Evolutionary conservation across 345 rosid species (phyloP).

Genomic region (Noccaea bulbosa): DNA sequence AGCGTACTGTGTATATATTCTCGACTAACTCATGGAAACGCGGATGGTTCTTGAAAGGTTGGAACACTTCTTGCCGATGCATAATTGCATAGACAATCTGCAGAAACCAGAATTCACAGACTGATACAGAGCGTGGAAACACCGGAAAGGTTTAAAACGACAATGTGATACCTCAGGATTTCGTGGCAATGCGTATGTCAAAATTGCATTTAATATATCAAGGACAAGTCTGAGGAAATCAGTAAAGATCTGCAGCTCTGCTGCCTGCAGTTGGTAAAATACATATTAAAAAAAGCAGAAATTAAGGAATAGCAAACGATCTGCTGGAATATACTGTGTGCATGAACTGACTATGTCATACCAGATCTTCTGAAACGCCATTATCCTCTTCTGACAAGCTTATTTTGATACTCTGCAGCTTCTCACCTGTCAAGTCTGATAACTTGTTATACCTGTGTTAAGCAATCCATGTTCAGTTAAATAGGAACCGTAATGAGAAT

Average conservation of each 20-base stretch:
- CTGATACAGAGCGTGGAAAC: constrained; percentile 11
- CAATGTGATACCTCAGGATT: constrained; percentile 82
- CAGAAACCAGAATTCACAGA: constrained; percentile 25
- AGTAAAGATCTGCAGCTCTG: constrained; percentile 91
- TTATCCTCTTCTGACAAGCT: constrained; percentile 55
- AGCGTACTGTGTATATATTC: constrained; percentile 74
- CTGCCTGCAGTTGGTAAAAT: constrained; percentile 58
- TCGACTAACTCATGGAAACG: constrained; percentile 89
- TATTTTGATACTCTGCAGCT: constrained; percentile 52
- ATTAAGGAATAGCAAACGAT: constrained; percentile 16
- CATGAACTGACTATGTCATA: constrained; percentile 42
- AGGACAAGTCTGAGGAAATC: constrained; percentile 97
- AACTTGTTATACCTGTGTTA: constrained; percentile 82
- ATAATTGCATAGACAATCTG: constrained; percentile 93
- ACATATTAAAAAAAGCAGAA: constrained; percentile 14
- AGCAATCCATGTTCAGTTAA: constrained; percentile 29
- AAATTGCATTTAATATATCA: constrained; percentile 90
- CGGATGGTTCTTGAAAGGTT: constrained; percentile 88
- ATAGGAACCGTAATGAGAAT: constrained; percentile 16
- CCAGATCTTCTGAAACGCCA: constrained; percentile 74
- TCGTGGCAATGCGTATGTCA: constrained; percentile 89
- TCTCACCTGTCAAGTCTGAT: constrained; percentile 68
- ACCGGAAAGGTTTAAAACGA: neutral
- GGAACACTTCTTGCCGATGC: constrained; percentile 97
- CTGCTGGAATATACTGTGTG: neutral